Conservation (phyloP, 2,329 filamentous ascomycete genomes). For the Arthrobotrys entomopaga region DNA sequence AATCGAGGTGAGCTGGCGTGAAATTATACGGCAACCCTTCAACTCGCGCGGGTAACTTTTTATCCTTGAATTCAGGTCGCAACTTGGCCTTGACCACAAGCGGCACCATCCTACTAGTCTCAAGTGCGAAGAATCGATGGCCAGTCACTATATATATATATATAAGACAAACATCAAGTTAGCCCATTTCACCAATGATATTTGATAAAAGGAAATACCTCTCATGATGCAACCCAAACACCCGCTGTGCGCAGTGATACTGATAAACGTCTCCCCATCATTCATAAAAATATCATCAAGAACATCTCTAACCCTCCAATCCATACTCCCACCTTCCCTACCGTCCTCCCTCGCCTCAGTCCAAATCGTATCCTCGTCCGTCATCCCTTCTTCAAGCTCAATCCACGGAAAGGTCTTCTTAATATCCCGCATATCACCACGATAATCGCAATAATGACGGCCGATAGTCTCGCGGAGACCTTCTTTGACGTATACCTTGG, state of each 20-base stretch:
- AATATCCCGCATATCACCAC: slow-evolving; percentile 66
- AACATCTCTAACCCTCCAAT: slow-evolving; percentile 65
- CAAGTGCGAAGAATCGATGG: slow-evolving; percentile 70
- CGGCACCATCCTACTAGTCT: slow-evolving; percentile 75
- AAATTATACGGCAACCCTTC: slow-evolving; percentile 31
- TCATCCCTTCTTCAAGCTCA: slow-evolving; percentile 71
- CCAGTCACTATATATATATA: slow-evolving; percentile 67
- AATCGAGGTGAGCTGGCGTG: slow-evolving; percentile 2
- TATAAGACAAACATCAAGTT: too few species aligned
- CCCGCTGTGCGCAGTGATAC: slow-evolving; percentile 71
- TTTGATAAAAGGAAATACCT: slow-evolving; percentile 20
- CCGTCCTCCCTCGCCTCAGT: slow-evolving; percentile 64
- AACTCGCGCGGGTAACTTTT: slow-evolving; percentile 18
- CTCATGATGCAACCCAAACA: slow-evolving; percentile 55
- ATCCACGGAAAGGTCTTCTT: slow-evolving; percentile 67
- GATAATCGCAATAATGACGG: slow-evolving; percentile 74
- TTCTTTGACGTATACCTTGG: slow-evolving; percentile 43
- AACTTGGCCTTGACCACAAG: slow-evolving; percentile 69
- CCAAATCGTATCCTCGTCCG: slow-evolving; percentile 70
- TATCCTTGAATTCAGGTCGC: slow-evolving; percentile 38
- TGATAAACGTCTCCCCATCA: slow-evolving; percentile 68
- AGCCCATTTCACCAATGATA: too few species aligned
- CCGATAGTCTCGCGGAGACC: slow-evolving; percentile 72
- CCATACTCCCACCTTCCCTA: slow-evolving; percentile 65
- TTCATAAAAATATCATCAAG: slow-evolving; percentile 70